Conservation (phyloP, 208 protist species). For the Leishmania martiniquensis region DNA sequence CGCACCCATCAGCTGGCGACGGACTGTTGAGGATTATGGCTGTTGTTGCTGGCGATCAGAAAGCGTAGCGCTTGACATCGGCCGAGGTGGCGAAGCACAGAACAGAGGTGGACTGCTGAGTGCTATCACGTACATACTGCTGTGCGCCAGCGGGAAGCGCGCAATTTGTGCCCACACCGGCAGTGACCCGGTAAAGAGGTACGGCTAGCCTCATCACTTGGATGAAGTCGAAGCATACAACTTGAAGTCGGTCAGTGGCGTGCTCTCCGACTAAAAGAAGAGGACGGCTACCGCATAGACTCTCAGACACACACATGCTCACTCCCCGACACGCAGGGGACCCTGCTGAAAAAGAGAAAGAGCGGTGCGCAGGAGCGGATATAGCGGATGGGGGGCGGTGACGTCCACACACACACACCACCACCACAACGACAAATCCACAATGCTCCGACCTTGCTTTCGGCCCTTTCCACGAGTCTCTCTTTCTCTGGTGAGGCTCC, state of each 20-base stretch:
- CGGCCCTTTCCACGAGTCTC: neutral
- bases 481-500: neutral
- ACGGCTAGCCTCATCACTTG: conserved; percentile 48
- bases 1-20: neutral
- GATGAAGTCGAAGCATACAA: conserved; percentile 68
- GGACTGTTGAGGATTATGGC: neutral
- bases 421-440: neutral
- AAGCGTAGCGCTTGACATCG: conserved; percentile 27
- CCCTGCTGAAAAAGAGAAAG: too few species aligned
- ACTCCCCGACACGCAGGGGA: neutral
- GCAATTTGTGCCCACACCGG: conserved; percentile 61
- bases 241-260: conserved; percentile 51
- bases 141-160: conserved; percentile 68
- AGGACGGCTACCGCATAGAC: neutral
- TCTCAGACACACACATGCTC: neutral
- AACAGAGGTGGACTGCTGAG: conserved; percentile 59
- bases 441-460: neutral
- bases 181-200: conserved; percentile 65
- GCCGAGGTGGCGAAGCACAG: conserved; percentile 77
- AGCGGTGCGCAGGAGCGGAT: too few species aligned
- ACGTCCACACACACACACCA: neutral
- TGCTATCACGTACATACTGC: conserved; percentile 48
- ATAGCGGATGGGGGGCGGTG: too few species aligned
- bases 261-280: conserved; percentile 11
- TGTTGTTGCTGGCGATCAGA: neutral